phyloP scores from a whole-genome alignment of 495 filamentous ascomycete species.

The Pyrenopolyporus hunteri region DNA sequence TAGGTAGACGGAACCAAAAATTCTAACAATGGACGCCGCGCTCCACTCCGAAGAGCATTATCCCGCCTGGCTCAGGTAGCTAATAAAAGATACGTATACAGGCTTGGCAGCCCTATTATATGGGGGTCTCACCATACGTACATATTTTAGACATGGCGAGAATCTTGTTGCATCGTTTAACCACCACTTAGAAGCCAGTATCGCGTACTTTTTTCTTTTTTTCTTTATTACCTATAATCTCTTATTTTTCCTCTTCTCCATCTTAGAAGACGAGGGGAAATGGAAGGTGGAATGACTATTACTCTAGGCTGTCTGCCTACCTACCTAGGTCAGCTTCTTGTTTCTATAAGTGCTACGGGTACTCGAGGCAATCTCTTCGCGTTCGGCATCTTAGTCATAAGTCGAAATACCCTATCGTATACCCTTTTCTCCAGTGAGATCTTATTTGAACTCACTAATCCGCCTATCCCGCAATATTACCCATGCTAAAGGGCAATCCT shows the following conservation, averaged over 20 bases:
- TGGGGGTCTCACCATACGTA: not conserved
- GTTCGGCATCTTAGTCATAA: too few relatives aligned
- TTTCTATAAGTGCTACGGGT: too few relatives aligned
- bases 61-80: too few relatives aligned
- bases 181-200: slow-evolving; percentile 27
- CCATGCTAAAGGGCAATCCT: too few relatives aligned
- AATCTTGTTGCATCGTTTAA: slow-evolving; percentile 29
- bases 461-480: too few relatives aligned
- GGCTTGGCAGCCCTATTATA: not conserved
- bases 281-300: too few relatives aligned
- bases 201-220: not conserved
- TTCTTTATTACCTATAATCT: too few relatives aligned
- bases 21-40: not conserved
- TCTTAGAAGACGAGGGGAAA: not conserved
- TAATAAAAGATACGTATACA: not conserved
- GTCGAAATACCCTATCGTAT: not conserved
- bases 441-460: too few relatives aligned
- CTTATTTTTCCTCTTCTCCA: slow-evolving; percentile 8
- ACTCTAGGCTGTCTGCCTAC: too few relatives aligned
- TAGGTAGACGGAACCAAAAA: too few relatives aligned
- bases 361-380: too few relatives aligned
- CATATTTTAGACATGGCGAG: not conserved
- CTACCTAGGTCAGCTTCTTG: too few relatives aligned
- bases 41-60: not conserved
- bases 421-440: not conserved